These are phyloP conservation scores for Rhodotorula glutinis DNA, from an alignment of 1,284 basidiomycete genomes.

Conservation along the genomic window DNA sequence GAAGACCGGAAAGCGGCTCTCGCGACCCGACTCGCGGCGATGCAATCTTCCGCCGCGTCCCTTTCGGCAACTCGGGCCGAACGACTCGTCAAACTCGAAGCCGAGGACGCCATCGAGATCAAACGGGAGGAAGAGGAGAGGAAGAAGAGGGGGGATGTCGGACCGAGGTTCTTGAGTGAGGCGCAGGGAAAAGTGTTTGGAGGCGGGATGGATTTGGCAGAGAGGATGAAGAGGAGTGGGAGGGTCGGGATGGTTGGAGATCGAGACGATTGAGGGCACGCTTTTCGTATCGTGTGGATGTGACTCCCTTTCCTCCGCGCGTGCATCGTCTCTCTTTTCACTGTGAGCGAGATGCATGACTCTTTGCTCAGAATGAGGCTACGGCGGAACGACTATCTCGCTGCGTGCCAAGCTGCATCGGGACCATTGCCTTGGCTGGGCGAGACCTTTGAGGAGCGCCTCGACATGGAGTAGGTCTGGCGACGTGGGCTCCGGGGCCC, in stretches of 20 bases:
- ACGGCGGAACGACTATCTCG: too few species aligned
- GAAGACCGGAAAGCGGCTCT: constrained; percentile 21
- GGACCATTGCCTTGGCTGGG: too few species aligned
- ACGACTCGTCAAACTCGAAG: constrained; percentile 22
- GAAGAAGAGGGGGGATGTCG: constrained; percentile 19
- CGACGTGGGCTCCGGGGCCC: background rate
- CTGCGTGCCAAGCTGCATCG: too few species aligned
- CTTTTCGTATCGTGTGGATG: too few species aligned
- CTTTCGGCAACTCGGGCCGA: constrained; percentile 19
- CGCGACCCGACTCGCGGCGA: constrained; percentile 36
- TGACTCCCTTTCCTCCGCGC: too few species aligned
- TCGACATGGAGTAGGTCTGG: too few species aligned
- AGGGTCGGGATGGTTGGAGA: constrained; percentile 29
- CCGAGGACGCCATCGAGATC: constrained; percentile 17
- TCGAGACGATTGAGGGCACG: constrained; percentile 5
- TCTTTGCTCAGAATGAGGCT: too few species aligned
- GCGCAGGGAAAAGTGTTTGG: constrained; percentile 37
- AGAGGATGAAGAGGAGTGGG: constrained; percentile 36
- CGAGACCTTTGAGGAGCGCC: too few species aligned
- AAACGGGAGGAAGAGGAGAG: constrained; percentile 21
- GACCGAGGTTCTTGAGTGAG: constrained; percentile 31
- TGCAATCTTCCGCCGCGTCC: constrained; percentile 33
- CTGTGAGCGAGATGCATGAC: too few species aligned
- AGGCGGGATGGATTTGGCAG: constrained; percentile 28
- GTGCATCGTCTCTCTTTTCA: background rate